Evolutionary conservation across 2,329 filamentous ascomycete species (phyloP), one percentile per base, ranked within the genome.

Genomic region (Fusarium tanahbumbuense): DNA sequence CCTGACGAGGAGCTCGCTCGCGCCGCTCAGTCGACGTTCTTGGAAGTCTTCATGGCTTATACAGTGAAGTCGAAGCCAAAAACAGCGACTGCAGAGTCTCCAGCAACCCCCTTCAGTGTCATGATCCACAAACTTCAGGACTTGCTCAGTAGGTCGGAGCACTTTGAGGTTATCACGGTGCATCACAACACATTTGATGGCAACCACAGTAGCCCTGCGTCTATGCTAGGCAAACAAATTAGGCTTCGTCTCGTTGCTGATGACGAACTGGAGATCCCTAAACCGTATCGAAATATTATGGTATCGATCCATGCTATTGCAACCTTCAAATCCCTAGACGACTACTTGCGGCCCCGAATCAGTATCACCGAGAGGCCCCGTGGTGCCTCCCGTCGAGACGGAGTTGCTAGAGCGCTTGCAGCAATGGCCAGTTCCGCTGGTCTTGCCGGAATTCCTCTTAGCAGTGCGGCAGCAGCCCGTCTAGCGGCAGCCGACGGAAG

Each of bases 241-340:
- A 89, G 95, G 34, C 87, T 99, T 46, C 94, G 93, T 73, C 85
- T 99, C 34, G 88, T 94, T 40, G 95, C 96, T 3, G 94, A 97
- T 72, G 94, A 97, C 2, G 91, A 94, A 48, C 95, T 94, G 1
- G 93, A 96, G 50, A 96, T 99, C 64, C 96, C 96, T 20, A 87
- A 90, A 37, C 86, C 91, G 0, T 98, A 97, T 77, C 89, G 93
- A 23, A 97, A 95, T 72, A 97, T 99, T 68, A 98, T 98, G 92
- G 96, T 99, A 2, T 97, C 94, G 1, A 99, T 99, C 60, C 96
- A 99, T 78, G 96, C 96, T 18, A 98, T 99, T 76, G 95, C 96
- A 4, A 98, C 94, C 0, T 98, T 99, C 84, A 98, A 98, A 79
- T 93, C 95, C 1, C 83, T 99, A 25, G 96, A 98, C 77, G 96